A percentile compares a stretch with the other conserved stretches of the same genome.
Evolutionary conservation across 495 filamentous ascomycete genomes (phyloP).

Genomic region (Talaromyces adpressus): DNA sequence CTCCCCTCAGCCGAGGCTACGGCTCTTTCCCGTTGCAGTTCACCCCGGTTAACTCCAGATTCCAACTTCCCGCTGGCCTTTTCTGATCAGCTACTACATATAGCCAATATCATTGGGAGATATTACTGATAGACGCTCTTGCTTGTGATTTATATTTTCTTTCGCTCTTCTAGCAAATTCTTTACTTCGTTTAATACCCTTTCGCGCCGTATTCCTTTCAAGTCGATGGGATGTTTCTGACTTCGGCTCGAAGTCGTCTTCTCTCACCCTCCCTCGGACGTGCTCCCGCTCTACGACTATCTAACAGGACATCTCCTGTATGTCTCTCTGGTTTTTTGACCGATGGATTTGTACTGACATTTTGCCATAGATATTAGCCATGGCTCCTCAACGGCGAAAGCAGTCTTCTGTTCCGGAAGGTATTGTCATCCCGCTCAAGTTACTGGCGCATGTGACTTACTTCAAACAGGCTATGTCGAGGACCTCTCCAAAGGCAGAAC

Average conservation of each 20-base stretch:
- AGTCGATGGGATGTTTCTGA: conserved; percentile 38
- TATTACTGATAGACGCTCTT: neutral
- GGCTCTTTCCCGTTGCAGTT: neutral
- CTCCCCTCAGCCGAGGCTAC: conserved; percentile 1
- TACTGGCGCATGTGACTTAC: neutral
- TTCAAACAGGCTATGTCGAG: conserved; percentile 71
- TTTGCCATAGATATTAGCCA: conserved; percentile 27
- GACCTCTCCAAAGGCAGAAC: conserved; percentile 85
- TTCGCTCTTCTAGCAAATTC: neutral
- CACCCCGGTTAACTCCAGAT: neutral
- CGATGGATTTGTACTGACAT: neutral
- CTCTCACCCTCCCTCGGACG: conserved; percentile 15
- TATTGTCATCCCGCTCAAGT: conserved; percentile 17
- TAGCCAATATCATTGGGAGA: neutral
- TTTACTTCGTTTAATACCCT: conserved; percentile 8
- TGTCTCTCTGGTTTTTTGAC: neutral
- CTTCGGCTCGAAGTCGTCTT: conserved; percentile 41
- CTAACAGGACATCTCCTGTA: conserved; percentile 8
- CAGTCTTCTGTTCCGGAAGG: conserved; percentile 43
- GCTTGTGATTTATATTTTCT: neutral
- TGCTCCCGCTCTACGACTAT: conserved; percentile 6
- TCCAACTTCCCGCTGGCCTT: neutral
- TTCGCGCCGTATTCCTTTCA: neutral
- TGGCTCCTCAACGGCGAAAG: conserved; percentile 34
- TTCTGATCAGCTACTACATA: neutral